Percentiles rank a stretch among this genome's conserved stretches.
Evolutionary conservation across 2,329 filamentous ascomycete genomes (phyloP).

Genomic region (Grosmannia huntii): DNA sequence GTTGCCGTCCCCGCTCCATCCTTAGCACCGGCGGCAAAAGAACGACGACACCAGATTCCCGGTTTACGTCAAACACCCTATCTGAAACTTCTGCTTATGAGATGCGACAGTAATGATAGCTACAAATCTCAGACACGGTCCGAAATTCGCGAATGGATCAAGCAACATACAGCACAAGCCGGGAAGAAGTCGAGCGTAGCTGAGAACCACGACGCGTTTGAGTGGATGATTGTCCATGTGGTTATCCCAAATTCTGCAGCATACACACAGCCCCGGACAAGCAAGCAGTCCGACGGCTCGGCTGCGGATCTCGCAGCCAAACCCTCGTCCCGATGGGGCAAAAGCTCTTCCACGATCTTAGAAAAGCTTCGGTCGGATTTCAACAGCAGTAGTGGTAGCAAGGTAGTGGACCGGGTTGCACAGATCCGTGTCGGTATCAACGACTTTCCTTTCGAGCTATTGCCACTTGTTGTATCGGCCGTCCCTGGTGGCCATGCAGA

Average conservation of each 20-base stretch:
- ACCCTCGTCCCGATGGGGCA: slow-evolving; percentile 21
- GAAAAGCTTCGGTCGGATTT: slow-evolving; percentile 89
- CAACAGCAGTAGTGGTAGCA: slow-evolving; percentile 61
- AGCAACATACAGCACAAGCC: slow-evolving; percentile 52
- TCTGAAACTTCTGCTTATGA: slow-evolving; percentile 75
- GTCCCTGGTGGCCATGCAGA: slow-evolving; percentile 55
- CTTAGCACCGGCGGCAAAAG: slow-evolving; percentile 26
- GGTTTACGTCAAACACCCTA: slow-evolving; percentile 88
- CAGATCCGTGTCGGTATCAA: slow-evolving; percentile 72
- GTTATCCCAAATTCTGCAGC: slow-evolving; percentile 77
- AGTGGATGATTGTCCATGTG: slow-evolving; percentile 90
- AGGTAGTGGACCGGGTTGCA: slow-evolving; percentile 64
- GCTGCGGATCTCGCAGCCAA: slow-evolving; percentile 37
- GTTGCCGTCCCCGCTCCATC: slow-evolving; percentile 22
- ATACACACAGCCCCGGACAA: slow-evolving; percentile 60
- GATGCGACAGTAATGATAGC: slow-evolving; percentile 89
- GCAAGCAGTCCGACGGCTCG: slow-evolving; percentile 33
- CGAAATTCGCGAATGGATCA: slow-evolving; percentile 83
- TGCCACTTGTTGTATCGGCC: slow-evolving; percentile 50
- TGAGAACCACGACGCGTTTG: slow-evolving; percentile 91
- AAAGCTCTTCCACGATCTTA: slow-evolving; percentile 53
- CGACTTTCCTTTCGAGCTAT: slow-evolving; percentile 51
- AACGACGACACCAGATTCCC: slow-evolving; percentile 84
- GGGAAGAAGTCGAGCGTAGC: slow-evolving; percentile 52
- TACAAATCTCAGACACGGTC: slow-evolving; percentile 74